These are phyloP conservation scores for Picochlorum sp. DNA, from an alignment of 139 green algal species.

Conservation along the genomic window DNA sequence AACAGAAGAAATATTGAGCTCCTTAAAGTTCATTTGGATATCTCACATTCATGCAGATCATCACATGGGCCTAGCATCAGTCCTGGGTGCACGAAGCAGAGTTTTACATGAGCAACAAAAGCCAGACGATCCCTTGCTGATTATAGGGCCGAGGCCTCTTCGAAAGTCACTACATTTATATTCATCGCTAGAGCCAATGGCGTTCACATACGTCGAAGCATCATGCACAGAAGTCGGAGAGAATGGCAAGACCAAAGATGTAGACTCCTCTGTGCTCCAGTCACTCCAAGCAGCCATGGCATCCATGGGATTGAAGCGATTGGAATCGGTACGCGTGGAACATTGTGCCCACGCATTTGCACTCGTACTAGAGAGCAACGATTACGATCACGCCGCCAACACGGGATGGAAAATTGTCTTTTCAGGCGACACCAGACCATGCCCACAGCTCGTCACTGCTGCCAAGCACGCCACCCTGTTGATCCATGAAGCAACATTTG, in stretches of 20 bases:
- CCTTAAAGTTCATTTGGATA: constrained; percentile 67
- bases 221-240: background rate
- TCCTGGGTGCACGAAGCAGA: constrained; percentile 38
- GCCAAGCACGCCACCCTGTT: constrained; percentile 74
- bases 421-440: constrained; percentile 85
- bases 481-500: constrained; percentile 98
- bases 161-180: constrained; percentile 57
- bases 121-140: constrained; percentile 43
- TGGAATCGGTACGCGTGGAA: constrained; percentile 54
- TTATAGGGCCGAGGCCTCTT: constrained; percentile 76
- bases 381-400: background rate
- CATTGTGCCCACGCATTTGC: constrained; percentile 73
- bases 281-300: constrained; percentile 12
- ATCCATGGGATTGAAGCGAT: constrained; percentile 40
- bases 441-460: constrained; percentile 52
- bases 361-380: constrained; percentile 47
- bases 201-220: constrained; percentile 55
- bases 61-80: constrained; percentile 73
- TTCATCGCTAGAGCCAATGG: constrained; percentile 46
- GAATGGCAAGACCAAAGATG: background rate
- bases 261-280: background rate
- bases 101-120: constrained; percentile 30
- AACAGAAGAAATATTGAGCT: constrained; percentile 14
- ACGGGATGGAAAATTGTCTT: constrained; percentile 77
- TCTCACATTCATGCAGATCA: constrained; percentile 98